These are phyloP conservation scores for Leccinum rimulosum DNA, from an alignment of 768 basidiomycete genomes.

Conservation along the genomic window DNA sequence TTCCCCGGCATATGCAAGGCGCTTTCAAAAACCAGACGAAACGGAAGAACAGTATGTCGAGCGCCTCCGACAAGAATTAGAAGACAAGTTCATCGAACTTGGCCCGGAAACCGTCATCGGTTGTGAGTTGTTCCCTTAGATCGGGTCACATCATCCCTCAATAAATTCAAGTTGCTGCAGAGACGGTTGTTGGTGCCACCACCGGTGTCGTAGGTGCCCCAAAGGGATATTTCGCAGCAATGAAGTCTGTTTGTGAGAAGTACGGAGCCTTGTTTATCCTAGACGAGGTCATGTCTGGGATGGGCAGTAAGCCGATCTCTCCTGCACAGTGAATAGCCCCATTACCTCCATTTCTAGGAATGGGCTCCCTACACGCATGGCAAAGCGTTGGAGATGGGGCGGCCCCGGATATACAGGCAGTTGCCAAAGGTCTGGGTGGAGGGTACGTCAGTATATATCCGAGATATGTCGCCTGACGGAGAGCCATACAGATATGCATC, in stretches of 20 bases:
- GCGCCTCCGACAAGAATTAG: slow-evolving; percentile 74
- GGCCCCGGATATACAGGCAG: slow-evolving; percentile 80
- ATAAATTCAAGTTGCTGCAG: slow-evolving; percentile 60
- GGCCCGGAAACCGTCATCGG: slow-evolving; percentile 82
- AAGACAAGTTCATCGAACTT: slow-evolving; percentile 79
- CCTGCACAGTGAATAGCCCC: not conserved
- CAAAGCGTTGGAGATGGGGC: slow-evolving; percentile 76
- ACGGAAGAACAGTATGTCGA: slow-evolving; percentile 78
- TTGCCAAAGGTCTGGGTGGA: slow-evolving; percentile 89
- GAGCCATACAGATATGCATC: slow-evolving; percentile 58
- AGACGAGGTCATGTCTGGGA: slow-evolving; percentile 92
- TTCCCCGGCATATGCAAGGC: slow-evolving; percentile 81
- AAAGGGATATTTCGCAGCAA: slow-evolving; percentile 81
- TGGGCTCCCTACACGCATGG: slow-evolving; percentile 88
- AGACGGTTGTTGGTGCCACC: slow-evolving; percentile 86
- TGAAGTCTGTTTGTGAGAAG: slow-evolving; percentile 80
- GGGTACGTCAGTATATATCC: slow-evolving; percentile 49
- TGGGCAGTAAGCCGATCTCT: slow-evolving; percentile 64
- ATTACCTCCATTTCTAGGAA: slow-evolving; percentile 44
- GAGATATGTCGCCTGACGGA: slow-evolving; percentile 5
- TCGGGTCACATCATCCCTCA: not conserved
- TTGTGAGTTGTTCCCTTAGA: slow-evolving; percentile 45
- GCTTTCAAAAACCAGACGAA: slow-evolving; percentile 70
- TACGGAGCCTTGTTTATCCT: slow-evolving; percentile 73
- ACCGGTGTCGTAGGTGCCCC: slow-evolving; percentile 75